Percentiles rank a stretch among this genome's conserved stretches.
These are phyloP conservation scores for Kazachstania taianensis DNA, from an alignment of 805 yeast species.

Conservation along the genomic window DNA sequence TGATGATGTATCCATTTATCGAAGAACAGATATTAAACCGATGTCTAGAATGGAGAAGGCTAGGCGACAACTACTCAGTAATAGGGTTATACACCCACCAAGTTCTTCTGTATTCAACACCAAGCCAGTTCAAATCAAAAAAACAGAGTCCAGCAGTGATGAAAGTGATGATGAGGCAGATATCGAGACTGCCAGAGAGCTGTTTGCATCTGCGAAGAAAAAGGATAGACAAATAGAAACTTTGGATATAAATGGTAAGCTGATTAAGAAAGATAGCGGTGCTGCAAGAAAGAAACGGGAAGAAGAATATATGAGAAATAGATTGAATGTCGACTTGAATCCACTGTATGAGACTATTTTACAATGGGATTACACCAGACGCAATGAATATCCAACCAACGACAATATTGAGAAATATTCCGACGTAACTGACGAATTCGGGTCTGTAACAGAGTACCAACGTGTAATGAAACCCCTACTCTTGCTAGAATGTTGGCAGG, in stretches of 20 bases:
- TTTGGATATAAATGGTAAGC: constrained; percentile 35
- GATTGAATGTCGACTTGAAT: constrained; percentile 67
- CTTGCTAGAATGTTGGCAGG: constrained; percentile 89
- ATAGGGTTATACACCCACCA: constrained; percentile 36
- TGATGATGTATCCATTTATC: constrained; percentile 14
- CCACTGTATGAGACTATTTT: constrained; percentile 64
- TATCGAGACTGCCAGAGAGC: constrained; percentile 29
- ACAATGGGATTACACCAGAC: constrained; percentile 62
- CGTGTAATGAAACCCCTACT: constrained; percentile 68
- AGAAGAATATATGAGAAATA: constrained; percentile 66
- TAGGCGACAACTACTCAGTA: constrained; percentile 25
- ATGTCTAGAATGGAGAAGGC: constrained; percentile 32
- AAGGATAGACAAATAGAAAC: constrained; percentile 26
- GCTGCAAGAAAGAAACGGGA: constrained; percentile 42
- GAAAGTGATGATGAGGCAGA: constrained; percentile 34
- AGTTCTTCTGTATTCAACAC: constrained; percentile 41
- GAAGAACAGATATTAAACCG: constrained; percentile 22
- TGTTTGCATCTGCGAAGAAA: constrained; percentile 27
- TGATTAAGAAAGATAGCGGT: constrained; percentile 29
- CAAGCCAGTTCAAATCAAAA: constrained; percentile 20
- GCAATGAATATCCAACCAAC: constrained; percentile 50
- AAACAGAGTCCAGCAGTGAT: constrained; percentile 27
- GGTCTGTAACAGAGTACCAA: constrained; percentile 54
- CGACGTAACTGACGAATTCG: constrained; percentile 47
- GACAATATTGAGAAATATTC: constrained; percentile 32